phyloP scores from a whole-genome alignment of 2,329 filamentous ascomycete species.

The Aspergillus tanneri region DNA sequence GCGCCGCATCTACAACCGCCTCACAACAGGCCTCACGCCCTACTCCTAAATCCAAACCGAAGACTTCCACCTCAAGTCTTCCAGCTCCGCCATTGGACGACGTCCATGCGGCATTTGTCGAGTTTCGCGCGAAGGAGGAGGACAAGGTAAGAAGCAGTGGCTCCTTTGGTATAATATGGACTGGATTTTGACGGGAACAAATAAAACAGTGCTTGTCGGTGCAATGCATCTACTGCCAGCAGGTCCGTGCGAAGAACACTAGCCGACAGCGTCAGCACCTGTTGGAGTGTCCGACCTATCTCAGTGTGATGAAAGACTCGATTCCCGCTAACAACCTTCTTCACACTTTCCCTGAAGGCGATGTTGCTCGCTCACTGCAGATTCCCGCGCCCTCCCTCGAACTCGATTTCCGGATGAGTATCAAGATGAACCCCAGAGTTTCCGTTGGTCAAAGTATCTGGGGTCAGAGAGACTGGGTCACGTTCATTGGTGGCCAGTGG shows the following conservation, averaged over 20 bases:
- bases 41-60: slow-evolving; percentile 41
- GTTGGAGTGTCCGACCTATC: slow-evolving; percentile 51
- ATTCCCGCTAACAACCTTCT: slow-evolving; percentile 53
- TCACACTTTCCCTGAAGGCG: slow-evolving; percentile 51
- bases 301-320: slow-evolving; percentile 54
- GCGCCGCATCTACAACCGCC: slow-evolving; percentile 27
- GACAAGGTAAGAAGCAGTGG: slow-evolving; percentile 39
- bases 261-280: slow-evolving; percentile 51
- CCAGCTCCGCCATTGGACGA: slow-evolving; percentile 50
- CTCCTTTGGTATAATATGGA: neutral
- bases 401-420: slow-evolving; percentile 54
- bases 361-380: slow-evolving; percentile 49
- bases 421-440: slow-evolving; percentile 53
- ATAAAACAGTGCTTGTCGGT: slow-evolving; percentile 48
- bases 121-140: slow-evolving; percentile 49
- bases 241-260: slow-evolving; percentile 52
- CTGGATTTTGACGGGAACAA: slow-evolving; percentile 11
- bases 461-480: slow-evolving; percentile 54
- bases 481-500: slow-evolving; percentile 53
- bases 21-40: slow-evolving; percentile 35
- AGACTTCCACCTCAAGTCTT: slow-evolving; percentile 41
- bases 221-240: slow-evolving; percentile 53
- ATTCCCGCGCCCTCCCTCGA: slow-evolving; percentile 50
- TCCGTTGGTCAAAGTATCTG: slow-evolving; percentile 47
- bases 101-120: slow-evolving; percentile 51